A percentile compares a stretch with the other conserved stretches of the same genome.
Evolutionary conservation across 228 moss, liverwort and hornwort genomes (phyloP).

Genomic region (Sphagnum fallax): DNA sequence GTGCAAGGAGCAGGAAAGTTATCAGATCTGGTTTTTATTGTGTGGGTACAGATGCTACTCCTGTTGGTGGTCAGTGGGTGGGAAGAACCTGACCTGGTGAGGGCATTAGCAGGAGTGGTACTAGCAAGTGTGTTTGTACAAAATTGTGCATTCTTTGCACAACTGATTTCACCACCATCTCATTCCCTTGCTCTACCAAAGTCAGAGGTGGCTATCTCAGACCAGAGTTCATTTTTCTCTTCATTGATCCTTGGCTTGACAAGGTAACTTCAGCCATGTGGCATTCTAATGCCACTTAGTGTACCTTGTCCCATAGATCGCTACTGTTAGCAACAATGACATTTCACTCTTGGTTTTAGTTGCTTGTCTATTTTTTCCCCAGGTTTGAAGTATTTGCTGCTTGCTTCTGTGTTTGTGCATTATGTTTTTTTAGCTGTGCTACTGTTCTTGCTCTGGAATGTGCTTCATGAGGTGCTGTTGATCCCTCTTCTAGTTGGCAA

Average conservation of each 20-base stretch:
- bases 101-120: slow-evolving; percentile 93
- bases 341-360: no score
- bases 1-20: no score
- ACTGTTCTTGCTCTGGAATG: no score
- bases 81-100: slow-evolving; percentile 85
- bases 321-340: no score
- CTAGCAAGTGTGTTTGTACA: slow-evolving; percentile 94
- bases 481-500: slow-evolving; percentile 22
- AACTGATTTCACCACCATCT: slow-evolving; percentile 88
- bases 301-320: no score
- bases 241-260: slow-evolving; percentile 99
- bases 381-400: no score
- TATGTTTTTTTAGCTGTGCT: no score
- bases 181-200: slow-evolving; percentile 88
- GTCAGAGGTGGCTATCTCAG: slow-evolving; percentile 75
- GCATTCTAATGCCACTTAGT: slow-evolving; percentile 1
- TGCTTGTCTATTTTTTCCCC: no score
- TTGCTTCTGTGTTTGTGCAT: no score
- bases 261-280: slow-evolving; percentile 55
- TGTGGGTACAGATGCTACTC: slow-evolving; percentile 66
- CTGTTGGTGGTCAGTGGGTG: slow-evolving; percentile 87
- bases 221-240: slow-evolving; percentile 93
- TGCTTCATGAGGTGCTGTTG: background rate
- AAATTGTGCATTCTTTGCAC: slow-evolving; percentile 89
- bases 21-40: no score